Percentiles rank a stretch among this genome's conserved stretches.
These are phyloP conservation scores for Fusarium drepaniforme DNA, from an alignment of 2,329 filamentous ascomycete genomes.

Conservation along the genomic window DNA sequence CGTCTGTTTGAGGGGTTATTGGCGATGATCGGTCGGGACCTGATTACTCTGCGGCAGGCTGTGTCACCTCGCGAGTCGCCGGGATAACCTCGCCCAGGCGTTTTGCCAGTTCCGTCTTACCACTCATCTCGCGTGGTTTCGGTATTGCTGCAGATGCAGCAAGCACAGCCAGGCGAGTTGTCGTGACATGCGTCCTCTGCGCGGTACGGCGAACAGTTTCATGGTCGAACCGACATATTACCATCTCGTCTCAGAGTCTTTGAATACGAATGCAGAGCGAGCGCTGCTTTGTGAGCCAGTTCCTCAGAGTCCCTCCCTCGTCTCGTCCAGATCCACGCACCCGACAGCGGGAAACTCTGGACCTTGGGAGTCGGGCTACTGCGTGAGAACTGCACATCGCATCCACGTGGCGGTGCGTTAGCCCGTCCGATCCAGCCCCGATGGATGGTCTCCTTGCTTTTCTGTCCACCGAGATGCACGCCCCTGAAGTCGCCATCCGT, in stretches of 20 bases:
- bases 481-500: constrained; percentile 26
- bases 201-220: constrained; percentile 10
- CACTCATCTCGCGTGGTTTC: constrained; percentile 31
- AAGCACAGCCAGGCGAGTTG: constrained; percentile 28
- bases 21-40: constrained; percentile 27
- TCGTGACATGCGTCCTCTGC: constrained; percentile 26
- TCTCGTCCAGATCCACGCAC: constrained; percentile 18
- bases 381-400: constrained; percentile 16
- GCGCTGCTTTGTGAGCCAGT: constrained; percentile 12
- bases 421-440: constrained; percentile 23
- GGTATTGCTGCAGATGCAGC: constrained; percentile 25
- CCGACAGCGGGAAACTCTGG: neutral
- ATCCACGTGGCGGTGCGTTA: constrained; percentile 42
- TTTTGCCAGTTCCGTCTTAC: constrained; percentile 13
- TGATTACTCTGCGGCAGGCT: constrained; percentile 4
- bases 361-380: neutral
- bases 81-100: constrained; percentile 8
- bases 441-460: constrained; percentile 29
- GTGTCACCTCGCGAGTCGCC: constrained; percentile 30
- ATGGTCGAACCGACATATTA: neutral
- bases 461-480: constrained; percentile 18
- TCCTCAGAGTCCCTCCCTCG: constrained; percentile 8
- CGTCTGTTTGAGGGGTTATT: constrained; percentile 16
- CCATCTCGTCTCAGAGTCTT: neutral
- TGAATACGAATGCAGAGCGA: neutral